Base-by-base conservation (phyloP, 1,139 yeast species). In the Eremothecium gossypii region DNA sequence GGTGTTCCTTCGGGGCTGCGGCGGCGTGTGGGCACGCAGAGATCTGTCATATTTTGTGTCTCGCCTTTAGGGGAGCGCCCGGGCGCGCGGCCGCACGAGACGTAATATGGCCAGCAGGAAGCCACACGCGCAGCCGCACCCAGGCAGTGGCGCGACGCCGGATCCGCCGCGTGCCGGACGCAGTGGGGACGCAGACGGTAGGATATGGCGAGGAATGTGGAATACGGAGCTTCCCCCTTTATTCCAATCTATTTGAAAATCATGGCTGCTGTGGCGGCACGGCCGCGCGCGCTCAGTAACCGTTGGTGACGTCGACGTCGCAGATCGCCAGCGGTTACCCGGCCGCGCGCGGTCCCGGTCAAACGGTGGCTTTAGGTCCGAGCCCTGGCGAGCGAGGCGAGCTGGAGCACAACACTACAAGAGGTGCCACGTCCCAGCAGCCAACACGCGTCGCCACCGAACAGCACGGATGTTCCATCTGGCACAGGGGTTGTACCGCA, bases 391-490 rank as follows among this genome's bases (percentile, higher is more conserved):
- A 3, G 23, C 23, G 23, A 17, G n/a, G n/a, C n/a, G n/a, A n/a
- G n/a, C 23, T 6, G 6, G 23, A 17, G 6, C 23, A 17, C 23
- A 17, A 17, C 23, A 17, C 23, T 17, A 17, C 23, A 17, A 17
- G 23, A 17, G 23, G n/a, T n/a, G n/a, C 23, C 23, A 17, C 23
- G 23, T 17, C 23, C 23, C 23, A 17, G 23, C 23, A 17, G 23
- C 23, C 5, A 17, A 17, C 23, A 17, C 23, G 23, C 23, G 23
- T 17, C 23, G 23, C 23, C 23, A 17, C 23, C 6, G 23, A 17
- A 17, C 23, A 17, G 23, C 6, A 4, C 23, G 23, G 30, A 80
- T 81, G 87, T 81, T 79, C 59, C 89, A 81, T 57, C 64, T 81
- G 35, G 78, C 71, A 2, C 74, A 72, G 52, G 77, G 84, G 3